Percentiles rank a stretch among this genome's conserved stretches.
phyloP scores from a whole-genome alignment of 169 alveolate species.

The Plasmodium cynomolgi region DNA sequence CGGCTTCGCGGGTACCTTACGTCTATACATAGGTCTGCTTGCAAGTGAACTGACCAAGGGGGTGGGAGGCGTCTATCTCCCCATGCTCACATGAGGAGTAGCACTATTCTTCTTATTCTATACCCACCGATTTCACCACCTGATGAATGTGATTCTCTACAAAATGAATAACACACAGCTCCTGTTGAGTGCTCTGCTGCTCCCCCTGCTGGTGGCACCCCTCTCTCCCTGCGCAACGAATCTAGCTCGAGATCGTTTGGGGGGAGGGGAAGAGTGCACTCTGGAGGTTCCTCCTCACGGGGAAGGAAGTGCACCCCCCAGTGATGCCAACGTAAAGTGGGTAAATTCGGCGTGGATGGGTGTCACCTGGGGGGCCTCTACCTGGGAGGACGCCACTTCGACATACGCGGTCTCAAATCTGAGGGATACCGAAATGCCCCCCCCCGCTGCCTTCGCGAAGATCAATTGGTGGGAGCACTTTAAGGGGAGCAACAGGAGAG shows the following conservation, averaged over 20 bases:
- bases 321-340: not conserved
- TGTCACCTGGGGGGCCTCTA: not conserved
- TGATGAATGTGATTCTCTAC: not conserved
- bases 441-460: not conserved
- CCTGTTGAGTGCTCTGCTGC: not conserved
- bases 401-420: too few relatives aligned
- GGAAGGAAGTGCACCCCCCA: not conserved
- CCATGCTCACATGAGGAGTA: not conserved
- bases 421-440: too few relatives aligned
- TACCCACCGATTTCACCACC: not conserved
- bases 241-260: not conserved
- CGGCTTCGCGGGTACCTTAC: not conserved
- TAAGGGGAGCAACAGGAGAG: not conserved
- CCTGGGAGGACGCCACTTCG: too few relatives aligned
- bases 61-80: not conserved
- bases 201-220: not conserved
- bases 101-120: not conserved
- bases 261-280: not conserved
- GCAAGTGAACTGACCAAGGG: not conserved
- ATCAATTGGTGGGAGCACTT: not conserved
- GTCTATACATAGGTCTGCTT: not conserved
- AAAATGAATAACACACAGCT: not conserved
- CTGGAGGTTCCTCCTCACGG: not conserved
- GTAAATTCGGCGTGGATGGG: not conserved
- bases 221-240: not conserved